Conservation (phyloP, 2,329 filamentous ascomycete species). For the Rhynchosporium graminicola region DNA sequence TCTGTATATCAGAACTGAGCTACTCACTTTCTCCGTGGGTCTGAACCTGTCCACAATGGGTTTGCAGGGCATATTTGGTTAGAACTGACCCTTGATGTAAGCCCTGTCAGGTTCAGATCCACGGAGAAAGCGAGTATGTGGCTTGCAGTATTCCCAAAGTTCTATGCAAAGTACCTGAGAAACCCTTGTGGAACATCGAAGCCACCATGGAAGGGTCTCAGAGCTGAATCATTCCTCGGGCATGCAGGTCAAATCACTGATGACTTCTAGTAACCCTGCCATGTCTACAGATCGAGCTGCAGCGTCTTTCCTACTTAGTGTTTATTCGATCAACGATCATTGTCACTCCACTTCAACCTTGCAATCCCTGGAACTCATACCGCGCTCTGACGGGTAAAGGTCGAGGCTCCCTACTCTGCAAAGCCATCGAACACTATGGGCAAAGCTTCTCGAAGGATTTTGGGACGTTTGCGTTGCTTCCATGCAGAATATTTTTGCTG, state of each 20-base stretch:
- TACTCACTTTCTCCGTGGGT: neutral
- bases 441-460: conserved; percentile 19
- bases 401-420: neutral
- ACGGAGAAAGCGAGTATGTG: neutral
- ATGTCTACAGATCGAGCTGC: neutral
- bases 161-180: neutral
- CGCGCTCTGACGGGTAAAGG: neutral
- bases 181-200: neutral
- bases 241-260: neutral
- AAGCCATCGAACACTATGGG: neutral
- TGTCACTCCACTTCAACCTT: conserved; percentile 5
- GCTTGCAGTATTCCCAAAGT: neutral
- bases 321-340: conserved; percentile 1
- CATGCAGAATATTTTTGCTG: conserved; percentile 6
- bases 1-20: neutral
- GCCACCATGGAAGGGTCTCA: conserved; percentile 6
- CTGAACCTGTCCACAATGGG: no score
- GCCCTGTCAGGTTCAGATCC: no score
- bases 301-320: neutral
- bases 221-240: neutral
- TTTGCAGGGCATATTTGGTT: no score
- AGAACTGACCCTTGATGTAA: no score
- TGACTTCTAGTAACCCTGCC: neutral
- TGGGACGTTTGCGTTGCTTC: conserved; percentile 1
- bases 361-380: neutral